Evolutionary conservation across 2,329 filamentous ascomycete genomes (phyloP), one percentile per base, ranked within the genome.

Genomic region (Fusarium globosum): DNA sequence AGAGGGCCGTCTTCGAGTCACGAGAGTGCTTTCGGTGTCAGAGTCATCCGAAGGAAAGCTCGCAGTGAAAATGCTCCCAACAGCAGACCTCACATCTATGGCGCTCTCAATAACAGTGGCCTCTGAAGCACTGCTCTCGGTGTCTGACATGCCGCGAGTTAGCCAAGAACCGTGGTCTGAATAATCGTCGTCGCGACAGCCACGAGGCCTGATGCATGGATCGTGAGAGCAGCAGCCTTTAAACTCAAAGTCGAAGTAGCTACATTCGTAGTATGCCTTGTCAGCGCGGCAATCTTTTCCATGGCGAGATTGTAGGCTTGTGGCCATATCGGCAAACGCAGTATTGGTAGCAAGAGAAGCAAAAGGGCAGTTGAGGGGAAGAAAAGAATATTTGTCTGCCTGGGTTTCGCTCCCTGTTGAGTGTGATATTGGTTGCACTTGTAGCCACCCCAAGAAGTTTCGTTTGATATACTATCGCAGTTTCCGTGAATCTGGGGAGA

Each of bases 191-290:
- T 71, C 63, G 43, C 48, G 56, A 21, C 46, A 60, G 43, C 69
- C 68, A 23, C 46, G 68, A 59, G 69, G 69, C n/a, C 46, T 57
- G 36, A 68, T 68, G 74, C 87, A 89, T 21, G 86, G 82, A 67
- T 87, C 77, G 20, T 81, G 76, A 20, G 79, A 76, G 75, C 87
- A 89, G 73, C 88, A 89, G 23, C 85, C 86, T 28, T 15, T 13
- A 9, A 21, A 74, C 6, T 57, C 64, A 71, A 84, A 87, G 38
- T 71, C 69, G 71, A 78, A 83, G 53, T 58, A 45, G 20, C 53
- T 66, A 71, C 86, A 88, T 30, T 68, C 56, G 71, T 84, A 87
- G 69, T 80, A 86, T 36, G 57, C 38, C 26, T 71, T 73, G 65
- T 79, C 80, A 13, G 64, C 7, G 12, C 77, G 68, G 53, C 85